Evolutionary conservation across 2,329 filamentous ascomycete species (phyloP).

Genomic region (Grosmannia serpens): DNA sequence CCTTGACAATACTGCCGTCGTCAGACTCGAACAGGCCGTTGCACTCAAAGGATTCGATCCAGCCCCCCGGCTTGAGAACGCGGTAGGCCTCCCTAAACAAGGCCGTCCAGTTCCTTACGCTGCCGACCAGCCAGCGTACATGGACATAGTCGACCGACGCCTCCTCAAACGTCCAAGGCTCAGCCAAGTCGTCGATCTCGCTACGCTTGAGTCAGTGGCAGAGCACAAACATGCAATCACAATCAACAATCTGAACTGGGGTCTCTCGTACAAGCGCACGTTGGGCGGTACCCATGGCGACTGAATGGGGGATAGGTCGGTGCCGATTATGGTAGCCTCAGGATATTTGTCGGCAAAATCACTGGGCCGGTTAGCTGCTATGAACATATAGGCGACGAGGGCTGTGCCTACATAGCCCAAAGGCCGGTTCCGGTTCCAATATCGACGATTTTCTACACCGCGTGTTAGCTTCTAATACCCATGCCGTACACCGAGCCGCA

Average conservation of each 20-base stretch:
- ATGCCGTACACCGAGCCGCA: neutral
- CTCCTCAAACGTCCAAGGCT: slow-evolving; percentile 32
- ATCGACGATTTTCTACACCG: neutral
- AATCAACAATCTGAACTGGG: too few species aligned
- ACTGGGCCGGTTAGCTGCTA: neutral
- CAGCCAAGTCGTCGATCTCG: slow-evolving; percentile 50
- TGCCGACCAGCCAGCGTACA: slow-evolving; percentile 39
- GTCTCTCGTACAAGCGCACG: neutral
- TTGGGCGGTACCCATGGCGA: too few species aligned
- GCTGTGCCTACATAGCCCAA: too few species aligned
- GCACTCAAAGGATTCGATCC: slow-evolving; percentile 15
- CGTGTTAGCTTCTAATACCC: too few species aligned
- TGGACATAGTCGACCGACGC: slow-evolving; percentile 45
- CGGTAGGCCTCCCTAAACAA: slow-evolving; percentile 35
- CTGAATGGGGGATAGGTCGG: too few species aligned
- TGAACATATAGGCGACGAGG: neutral
- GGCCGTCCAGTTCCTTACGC: slow-evolving; percentile 38
- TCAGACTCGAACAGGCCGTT: slow-evolving; percentile 13
- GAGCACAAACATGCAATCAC: neutral
- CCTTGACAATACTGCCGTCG: slow-evolving; percentile 13
- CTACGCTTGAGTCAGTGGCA: neutral
- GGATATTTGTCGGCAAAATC: too few species aligned
- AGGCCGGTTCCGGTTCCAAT: too few species aligned
- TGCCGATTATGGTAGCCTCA: too few species aligned
- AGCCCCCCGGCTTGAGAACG: slow-evolving; percentile 40